Evolutionary conservation across 305 asterid genomes (phyloP).

Genomic region (Solanum hybrid): DNA sequence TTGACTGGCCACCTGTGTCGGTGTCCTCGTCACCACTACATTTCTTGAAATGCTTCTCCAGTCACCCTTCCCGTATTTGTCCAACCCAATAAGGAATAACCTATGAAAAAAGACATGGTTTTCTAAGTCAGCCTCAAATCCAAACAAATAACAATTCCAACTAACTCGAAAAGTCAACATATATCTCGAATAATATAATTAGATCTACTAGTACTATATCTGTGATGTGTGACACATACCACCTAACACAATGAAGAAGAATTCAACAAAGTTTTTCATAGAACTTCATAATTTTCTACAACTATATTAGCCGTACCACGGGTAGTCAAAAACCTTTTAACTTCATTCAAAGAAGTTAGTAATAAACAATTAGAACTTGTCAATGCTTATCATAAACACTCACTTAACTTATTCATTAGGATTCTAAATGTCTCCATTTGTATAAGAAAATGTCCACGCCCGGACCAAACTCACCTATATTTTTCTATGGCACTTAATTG

Average conservation of each 20-base stretch:
- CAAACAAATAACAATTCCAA: background rate
- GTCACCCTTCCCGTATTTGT: constrained; percentile 69
- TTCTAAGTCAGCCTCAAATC: background rate
- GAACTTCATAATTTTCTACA: background rate
- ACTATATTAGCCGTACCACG: background rate
- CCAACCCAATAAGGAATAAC: constrained; percentile 60
- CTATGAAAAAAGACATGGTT: constrained; percentile 12
- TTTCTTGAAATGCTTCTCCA: constrained; percentile 93
- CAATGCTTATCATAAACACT: background rate
- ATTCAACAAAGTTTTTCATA: background rate
- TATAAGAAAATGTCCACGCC: background rate
- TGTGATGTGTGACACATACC: background rate
- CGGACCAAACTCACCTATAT: background rate
- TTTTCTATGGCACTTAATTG: background rate
- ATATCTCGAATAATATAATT: background rate
- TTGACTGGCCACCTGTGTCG: constrained; percentile 88
- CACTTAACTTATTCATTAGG: background rate
- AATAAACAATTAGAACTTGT: background rate
- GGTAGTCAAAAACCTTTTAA: background rate
- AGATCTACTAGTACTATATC: background rate
- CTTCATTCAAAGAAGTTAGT: background rate
- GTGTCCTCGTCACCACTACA: constrained; percentile 73
- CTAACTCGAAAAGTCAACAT: background rate
- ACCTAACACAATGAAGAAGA: background rate
- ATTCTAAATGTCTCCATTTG: background rate